These are phyloP conservation scores for Artemisia annua DNA, from an alignment of 129 eudicot species.

Conservation along the genomic window DNA sequence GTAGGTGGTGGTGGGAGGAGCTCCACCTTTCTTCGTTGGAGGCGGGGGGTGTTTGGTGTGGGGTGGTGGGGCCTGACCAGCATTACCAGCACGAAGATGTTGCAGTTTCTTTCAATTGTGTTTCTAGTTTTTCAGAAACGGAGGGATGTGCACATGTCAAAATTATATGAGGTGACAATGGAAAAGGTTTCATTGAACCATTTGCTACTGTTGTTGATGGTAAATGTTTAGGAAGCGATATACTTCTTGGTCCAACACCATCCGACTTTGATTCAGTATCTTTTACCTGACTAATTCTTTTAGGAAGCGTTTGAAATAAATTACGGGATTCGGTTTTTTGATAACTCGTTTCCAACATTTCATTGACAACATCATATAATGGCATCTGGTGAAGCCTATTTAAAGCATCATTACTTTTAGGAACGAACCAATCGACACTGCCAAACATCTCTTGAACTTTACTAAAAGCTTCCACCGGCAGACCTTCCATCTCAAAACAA, in stretches of 20 bases:
- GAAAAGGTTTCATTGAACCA: slow-evolving; percentile 12
- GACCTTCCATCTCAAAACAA: slow-evolving; percentile 88
- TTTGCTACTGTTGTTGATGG: slow-evolving; percentile 24
- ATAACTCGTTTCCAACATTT: slow-evolving; percentile 42
- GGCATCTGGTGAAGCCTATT: slow-evolving; percentile 53
- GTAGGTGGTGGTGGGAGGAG: too few species aligned
- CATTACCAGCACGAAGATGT: not conserved
- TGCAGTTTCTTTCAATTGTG: slow-evolving; percentile 20
- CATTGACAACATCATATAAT: slow-evolving; percentile 39
- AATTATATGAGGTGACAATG: slow-evolving; percentile 31
- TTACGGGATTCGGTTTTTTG: slow-evolving; percentile 30
- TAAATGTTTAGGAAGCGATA: slow-evolving; percentile 18
- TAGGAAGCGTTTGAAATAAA: slow-evolving; percentile 27
- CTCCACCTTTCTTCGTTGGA: not conserved
- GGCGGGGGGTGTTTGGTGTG: slow-evolving; percentile 37
- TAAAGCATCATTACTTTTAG: slow-evolving; percentile 62
- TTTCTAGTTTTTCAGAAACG: slow-evolving; percentile 11
- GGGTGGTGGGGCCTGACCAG: slow-evolving; percentile 21
- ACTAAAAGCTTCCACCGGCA: slow-evolving; percentile 92
- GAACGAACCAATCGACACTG: slow-evolving; percentile 80
- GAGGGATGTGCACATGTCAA: slow-evolving; percentile 39
- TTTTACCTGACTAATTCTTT: slow-evolving; percentile 11
- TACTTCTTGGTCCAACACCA: slow-evolving; percentile 28
- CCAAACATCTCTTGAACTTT: slow-evolving; percentile 85
- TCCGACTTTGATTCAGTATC: not conserved